A percentile compares a stretch with the other conserved stretches of the same genome.
phyloP scores from a whole-genome alignment of 106 monocot genomes.

The Vanilla planifolia region DNA sequence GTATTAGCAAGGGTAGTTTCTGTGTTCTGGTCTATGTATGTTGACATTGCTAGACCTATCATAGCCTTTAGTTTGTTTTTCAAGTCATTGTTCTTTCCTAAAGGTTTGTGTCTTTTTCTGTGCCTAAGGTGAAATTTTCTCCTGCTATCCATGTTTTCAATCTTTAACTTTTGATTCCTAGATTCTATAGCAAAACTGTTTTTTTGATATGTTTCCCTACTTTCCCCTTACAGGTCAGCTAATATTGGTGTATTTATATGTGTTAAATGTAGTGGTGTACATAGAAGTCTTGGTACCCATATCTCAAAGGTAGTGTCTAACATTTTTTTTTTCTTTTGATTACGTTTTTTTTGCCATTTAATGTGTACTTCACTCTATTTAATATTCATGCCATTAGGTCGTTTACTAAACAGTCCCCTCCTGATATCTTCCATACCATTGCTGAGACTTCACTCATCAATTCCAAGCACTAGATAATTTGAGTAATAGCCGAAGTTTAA shows the following conservation, averaged over 20 bases:
- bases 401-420: background rate
- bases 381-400: background rate
- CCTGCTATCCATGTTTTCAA: background rate
- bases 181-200: background rate
- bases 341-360: background rate
- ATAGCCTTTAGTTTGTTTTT: too few relatives aligned
- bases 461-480: background rate
- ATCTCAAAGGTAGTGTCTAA: slow-evolving; percentile 14
- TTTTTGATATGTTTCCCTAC: background rate
- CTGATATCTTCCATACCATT: background rate
- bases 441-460: background rate
- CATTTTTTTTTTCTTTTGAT: background rate
- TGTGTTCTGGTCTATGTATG: too few relatives aligned
- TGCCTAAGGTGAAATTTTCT: background rate
- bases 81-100: too few relatives aligned
- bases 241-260: slow-evolving; percentile 31
- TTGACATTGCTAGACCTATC: too few relatives aligned
- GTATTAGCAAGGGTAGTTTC: too few relatives aligned
- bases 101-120: too few relatives aligned
- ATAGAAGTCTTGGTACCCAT: slow-evolving; percentile 21
- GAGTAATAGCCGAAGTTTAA: too few relatives aligned
- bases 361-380: background rate
- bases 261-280: slow-evolving; percentile 23
- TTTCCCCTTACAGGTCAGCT: slow-evolving; percentile 9
- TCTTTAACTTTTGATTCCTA: background rate